phyloP scores from a whole-genome alignment of 306 rosid genomes.

The Cucumis melo region DNA sequence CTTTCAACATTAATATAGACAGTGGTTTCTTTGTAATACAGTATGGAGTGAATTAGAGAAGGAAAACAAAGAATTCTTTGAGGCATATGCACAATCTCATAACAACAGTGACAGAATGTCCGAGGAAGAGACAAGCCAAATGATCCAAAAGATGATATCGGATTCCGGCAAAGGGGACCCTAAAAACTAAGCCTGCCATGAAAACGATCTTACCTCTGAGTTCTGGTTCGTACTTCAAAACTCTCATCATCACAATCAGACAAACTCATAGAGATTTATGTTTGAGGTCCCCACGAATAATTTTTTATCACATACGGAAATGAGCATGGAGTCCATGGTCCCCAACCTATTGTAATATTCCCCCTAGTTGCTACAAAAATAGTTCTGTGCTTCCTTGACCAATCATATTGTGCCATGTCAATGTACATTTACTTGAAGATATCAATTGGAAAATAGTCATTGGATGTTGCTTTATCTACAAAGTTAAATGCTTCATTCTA shows the following conservation, averaged over 20 bases:
- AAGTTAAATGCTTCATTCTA: background rate
- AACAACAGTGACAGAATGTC: conserved; percentile 57
- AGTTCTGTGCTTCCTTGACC: background rate
- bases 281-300: background rate
- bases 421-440: background rate
- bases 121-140: conserved; percentile 74
- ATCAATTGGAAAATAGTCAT: background rate
- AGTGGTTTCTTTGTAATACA: conserved; percentile 7
- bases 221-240: background rate
- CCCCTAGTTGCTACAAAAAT: background rate
- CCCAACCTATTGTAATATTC: background rate
- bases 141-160: conserved; percentile 68
- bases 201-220: background rate
- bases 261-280: background rate
- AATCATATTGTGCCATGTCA: background rate
- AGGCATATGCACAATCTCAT: conserved; percentile 49
- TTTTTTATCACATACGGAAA: background rate
- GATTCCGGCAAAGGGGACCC: conserved; percentile 25
- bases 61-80: conserved; percentile 83
- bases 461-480: background rate
- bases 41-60: conserved; percentile 91
- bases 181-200: conserved; percentile 11
- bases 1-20: background rate
- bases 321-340: background rate
- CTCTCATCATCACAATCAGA: background rate